phyloP scores from a whole-genome alignment of 495 filamentous ascomycete species.

The Collariella sp. region DNA sequence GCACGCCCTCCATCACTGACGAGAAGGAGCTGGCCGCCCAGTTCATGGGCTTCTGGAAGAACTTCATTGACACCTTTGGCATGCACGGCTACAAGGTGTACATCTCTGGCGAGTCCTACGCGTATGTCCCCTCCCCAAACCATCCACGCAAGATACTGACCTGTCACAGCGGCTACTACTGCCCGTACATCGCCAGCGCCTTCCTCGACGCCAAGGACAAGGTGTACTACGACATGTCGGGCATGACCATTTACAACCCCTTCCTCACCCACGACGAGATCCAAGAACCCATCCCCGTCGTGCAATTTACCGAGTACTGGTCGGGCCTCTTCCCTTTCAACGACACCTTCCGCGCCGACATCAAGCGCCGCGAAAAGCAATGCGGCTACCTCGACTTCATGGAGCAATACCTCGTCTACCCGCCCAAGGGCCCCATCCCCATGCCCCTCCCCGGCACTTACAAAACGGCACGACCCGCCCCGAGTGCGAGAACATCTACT shows the following conservation, averaged over 20 bases:
- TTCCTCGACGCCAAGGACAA: slow-evolving; percentile 64
- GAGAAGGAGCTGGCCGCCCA: slow-evolving; percentile 58
- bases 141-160: background rate
- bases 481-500: slow-evolving; percentile 39
- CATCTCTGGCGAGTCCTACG: slow-evolving; percentile 63
- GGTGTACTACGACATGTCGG: slow-evolving; percentile 57
- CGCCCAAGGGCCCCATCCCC: slow-evolving; percentile 54
- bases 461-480: slow-evolving; percentile 11
- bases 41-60: slow-evolving; percentile 63
- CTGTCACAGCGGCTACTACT: slow-evolving; percentile 50
- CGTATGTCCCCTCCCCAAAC: slow-evolving; percentile 19
- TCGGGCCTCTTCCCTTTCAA: slow-evolving; percentile 55
- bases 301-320: slow-evolving; percentile 57
- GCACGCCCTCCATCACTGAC: slow-evolving; percentile 49
- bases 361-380: slow-evolving; percentile 45
- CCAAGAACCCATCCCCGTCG: slow-evolving; percentile 46
- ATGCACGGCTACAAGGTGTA: slow-evolving; percentile 58
- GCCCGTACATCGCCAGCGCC: slow-evolving; percentile 69
- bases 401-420: slow-evolving; percentile 55
- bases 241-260: slow-evolving; percentile 63
- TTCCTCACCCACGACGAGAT: slow-evolving; percentile 45
- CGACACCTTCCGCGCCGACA: slow-evolving; percentile 50
- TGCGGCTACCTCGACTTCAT: slow-evolving; percentile 63
- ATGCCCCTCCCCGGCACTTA: slow-evolving; percentile 20
- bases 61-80: slow-evolving; percentile 59